Evolutionary conservation across 371 early-diverging fungal genomes (phyloP), one percentile per base, ranked within the genome.

Genomic region (Actinomortierella ambigua): DNA sequence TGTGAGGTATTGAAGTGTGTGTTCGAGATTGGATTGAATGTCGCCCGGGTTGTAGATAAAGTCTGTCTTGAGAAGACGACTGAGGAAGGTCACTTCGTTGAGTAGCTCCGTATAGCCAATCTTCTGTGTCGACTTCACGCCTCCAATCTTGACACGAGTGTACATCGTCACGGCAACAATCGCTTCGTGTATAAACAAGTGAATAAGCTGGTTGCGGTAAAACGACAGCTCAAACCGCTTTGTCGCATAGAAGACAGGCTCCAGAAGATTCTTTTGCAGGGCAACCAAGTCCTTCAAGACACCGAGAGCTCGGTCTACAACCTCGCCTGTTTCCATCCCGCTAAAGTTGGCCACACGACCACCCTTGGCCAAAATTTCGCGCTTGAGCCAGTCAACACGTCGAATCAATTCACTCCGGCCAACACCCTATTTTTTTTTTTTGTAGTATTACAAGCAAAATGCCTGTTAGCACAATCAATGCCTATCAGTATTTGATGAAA

Each of bases 221-320:
- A 90, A 91, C 44, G 89, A 88, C 1, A 95, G 78, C 69, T 93
- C 94, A 67, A 94, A 95, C n/a, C 93, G 85, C 62, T 91, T 91
- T 43, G 88, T 81, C 2, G 90, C 91, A 68, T 91, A 93, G 69
- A 91, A 95, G n/a, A 93, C 91, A 9, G 91, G 90, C 58, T 95
- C 95, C 15, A 95, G 67, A 17, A 95, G 77, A 34, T 93, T 94
- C 55, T 81, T 87, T 52, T 91, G 83, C 52, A 85, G 82, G 6
- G 92, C 93, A 61, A 93, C 87, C 23, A 93, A 69, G 40, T 92
- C 93, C 53, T 87, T 85, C 57, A 93, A 83, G 5, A 90, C 88
- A n/a, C 75, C 77, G 29, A 88, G 66, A 0, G 89, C 88, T 8
- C 85, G 77, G 57, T 86, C 86, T 20, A 89, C 89, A 47, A 89